phyloP scores from a whole-genome alignment of 768 basidiomycete genomes.

The Exidia glandulosa region DNA sequence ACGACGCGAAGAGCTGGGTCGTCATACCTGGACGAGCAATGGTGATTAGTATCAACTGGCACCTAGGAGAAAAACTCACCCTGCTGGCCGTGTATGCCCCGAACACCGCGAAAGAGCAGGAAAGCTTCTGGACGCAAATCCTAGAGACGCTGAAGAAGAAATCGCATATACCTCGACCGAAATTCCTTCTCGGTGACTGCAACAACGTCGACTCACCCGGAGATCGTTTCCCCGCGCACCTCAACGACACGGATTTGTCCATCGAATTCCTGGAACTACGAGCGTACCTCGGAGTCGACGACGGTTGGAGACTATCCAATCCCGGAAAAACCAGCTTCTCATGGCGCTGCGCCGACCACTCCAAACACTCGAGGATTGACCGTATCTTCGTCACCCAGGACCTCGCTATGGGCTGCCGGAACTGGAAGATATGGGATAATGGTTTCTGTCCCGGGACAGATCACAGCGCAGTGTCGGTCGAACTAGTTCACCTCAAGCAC shows the following conservation, averaged over 20 bases:
- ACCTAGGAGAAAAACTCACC: background rate
- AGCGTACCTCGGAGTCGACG: background rate
- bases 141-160: background rate
- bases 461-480: background rate
- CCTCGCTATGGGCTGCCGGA: background rate
- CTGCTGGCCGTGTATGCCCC: background rate
- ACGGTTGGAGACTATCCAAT: background rate
- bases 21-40: background rate
- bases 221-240: constrained; percentile 9
- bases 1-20: background rate
- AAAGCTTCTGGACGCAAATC: background rate
- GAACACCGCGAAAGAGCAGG: background rate
- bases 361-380: background rate
- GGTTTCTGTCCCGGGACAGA: background rate
- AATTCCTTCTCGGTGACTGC: constrained; percentile 10
- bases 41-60: background rate
- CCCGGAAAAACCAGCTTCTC: background rate
- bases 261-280: background rate
- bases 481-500: background rate
- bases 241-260: background rate
- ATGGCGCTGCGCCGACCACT: background rate
- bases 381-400: background rate
- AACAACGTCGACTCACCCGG: constrained; percentile 11
- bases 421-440: background rate
- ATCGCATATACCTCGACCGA: background rate